Evolutionary conservation across 2,329 filamentous ascomycete genomes (phyloP), one percentile per base, ranked within the genome.

Genomic region (Cercospora citrullina): DNA sequence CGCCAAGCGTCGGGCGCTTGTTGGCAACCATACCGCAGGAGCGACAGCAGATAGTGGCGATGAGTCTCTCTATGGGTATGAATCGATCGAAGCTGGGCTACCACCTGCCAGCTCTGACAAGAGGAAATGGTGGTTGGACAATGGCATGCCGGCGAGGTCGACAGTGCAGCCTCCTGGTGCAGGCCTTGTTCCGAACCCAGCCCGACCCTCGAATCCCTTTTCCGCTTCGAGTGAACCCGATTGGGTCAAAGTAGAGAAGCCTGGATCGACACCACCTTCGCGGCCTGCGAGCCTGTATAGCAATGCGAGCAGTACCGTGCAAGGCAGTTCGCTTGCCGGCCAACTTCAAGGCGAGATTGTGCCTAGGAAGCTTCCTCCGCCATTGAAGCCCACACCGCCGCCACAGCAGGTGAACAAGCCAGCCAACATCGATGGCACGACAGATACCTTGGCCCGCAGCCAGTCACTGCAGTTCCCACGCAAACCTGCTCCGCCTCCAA

Each of bases 171-270:
- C 91, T 8, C 91, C 93, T 0, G 84, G 85, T 45, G 82, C 84
- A 8, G 84, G 86, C 10, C 85, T 88, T 73, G 81, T 88, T 2
- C 85, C 92, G 23, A 97, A 97, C 77, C 87, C 90, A 1, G 85
- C 87, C 33, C 87, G 92, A 59, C 87, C 88, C 12, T 87, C 91
- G 0, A 98, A 98, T 75, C 95, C 95, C 0, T 98, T 96, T 78
- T 86, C 85, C 1, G 83, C 86, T 0, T 89, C 87, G 1, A 85
- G 90, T 33, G 92, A 96, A 78, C 87, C 90, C 9, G 94, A 97
- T 75, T 98, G 95, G 95, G 88, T 96, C 39, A 80, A 82, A 67
- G 79, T 84, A 4, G 77, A 79, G 21, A 75, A 72, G 45, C 77
- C 77, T 1, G 61, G 63, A 21, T 71, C 63, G 8, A 69, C 71